Conservation (phyloP, 768 basidiomycete species). For the Lentinula boryana region DNA sequence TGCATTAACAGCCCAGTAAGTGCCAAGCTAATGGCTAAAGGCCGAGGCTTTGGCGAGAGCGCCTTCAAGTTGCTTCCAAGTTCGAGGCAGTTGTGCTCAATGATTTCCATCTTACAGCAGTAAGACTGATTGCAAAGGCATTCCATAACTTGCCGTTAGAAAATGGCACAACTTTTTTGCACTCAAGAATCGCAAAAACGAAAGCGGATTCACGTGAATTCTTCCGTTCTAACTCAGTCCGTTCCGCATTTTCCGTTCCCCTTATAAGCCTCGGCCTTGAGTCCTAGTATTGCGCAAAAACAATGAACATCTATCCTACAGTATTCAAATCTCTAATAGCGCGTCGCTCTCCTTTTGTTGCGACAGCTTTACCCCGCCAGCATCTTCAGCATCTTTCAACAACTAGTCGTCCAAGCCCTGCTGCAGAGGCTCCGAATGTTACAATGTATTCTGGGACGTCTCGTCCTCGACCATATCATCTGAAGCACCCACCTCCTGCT, state of each 20-base stretch:
- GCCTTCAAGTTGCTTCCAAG: too few species aligned
- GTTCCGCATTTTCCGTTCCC: neutral
- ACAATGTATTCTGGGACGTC: slow-evolving; percentile 2
- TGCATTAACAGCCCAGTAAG: neutral
- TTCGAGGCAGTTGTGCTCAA: too few species aligned
- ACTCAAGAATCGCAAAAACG: too few species aligned
- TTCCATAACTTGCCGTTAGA: too few species aligned
- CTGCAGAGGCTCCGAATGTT: neutral
- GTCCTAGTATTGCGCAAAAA: neutral
- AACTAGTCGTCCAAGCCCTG: neutral
- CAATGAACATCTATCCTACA: neutral
- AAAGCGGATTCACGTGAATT: neutral
- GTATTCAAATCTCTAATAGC: neutral
- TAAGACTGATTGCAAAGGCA: too few species aligned
- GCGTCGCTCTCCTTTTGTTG: neutral
- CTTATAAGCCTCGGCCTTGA: neutral
- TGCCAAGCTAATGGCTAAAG: too few species aligned
- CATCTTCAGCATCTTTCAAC: neutral
- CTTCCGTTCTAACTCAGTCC: neutral
- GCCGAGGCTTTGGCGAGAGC: too few species aligned
- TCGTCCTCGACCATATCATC: slow-evolving; percentile 3
- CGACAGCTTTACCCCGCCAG: neutral
- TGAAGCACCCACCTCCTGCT: slow-evolving; percentile 1
- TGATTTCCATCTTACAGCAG: too few species aligned
- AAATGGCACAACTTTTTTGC: too few species aligned